A percentile compares a stretch with the other conserved stretches of the same genome.
These are phyloP conservation scores for Platanus orientalis DNA, from an alignment of 164 flowering plant species.

Conservation along the genomic window DNA sequence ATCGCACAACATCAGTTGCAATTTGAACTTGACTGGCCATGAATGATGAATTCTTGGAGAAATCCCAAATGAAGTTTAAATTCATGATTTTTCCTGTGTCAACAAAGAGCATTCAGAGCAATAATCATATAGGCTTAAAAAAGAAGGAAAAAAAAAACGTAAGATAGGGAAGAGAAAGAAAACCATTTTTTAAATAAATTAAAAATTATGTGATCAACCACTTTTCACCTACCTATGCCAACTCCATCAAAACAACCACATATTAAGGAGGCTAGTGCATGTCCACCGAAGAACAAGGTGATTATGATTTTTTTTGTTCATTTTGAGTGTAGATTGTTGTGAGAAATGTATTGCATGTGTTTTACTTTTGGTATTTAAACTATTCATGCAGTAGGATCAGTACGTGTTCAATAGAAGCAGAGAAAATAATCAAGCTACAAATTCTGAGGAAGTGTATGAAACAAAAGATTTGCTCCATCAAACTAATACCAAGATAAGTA, in stretches of 20 bases:
- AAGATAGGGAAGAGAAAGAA: no score
- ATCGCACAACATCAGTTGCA: no score
- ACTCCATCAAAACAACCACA: constrained; percentile 28
- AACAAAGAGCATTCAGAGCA: no score
- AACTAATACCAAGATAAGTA: constrained; percentile 70
- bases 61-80: no score
- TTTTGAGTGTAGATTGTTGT: not conserved
- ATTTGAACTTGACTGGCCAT: no score
- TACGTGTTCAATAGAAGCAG: constrained; percentile 24
- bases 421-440: constrained; percentile 28
- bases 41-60: no score
- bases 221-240: constrained; percentile 25
- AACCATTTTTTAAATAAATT: no score
- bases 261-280: constrained; percentile 15
- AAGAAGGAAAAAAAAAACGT: no score
- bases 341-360: not conserved
- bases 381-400: constrained; percentile 20
- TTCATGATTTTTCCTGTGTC: no score
- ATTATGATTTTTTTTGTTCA: not conserved
- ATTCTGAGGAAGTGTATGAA: constrained; percentile 37
- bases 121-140: no score
- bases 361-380: constrained; percentile 4
- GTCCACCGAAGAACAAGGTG: constrained; percentile 38
- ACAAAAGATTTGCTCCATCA: constrained; percentile 65
- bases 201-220: no score